Evolutionary conservation across 768 basidiomycete species (phyloP), one percentile per base, ranked within the genome.

Genomic region (Coprinellus micaceus): DNA sequence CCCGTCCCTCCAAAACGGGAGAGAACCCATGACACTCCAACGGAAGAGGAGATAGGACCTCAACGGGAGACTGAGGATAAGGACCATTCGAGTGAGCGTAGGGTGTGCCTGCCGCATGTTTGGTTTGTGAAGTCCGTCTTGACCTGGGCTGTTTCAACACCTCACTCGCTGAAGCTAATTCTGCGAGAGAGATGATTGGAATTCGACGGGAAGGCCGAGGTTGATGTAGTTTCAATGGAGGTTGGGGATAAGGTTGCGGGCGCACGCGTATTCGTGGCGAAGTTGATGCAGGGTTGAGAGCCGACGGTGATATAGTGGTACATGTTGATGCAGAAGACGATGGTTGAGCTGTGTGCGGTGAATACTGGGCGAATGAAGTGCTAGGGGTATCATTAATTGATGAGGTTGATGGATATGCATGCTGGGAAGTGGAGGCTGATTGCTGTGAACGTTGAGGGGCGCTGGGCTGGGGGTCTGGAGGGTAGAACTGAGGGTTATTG

Each of bases 141-240:
- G 33, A 33, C 33, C 41, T 6, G n/a, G 17, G 41, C 7, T 43
- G 49, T 37, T 36, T 15, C 19, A 52, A 29, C 21, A 57, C 67
- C 24, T 76, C 76, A 60, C 72, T 74, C 40, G 72, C 74, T 28
- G 69, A 70, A 30, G 76, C 77, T 51, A 77, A 63, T 60, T 73
- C 63, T 30, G 74, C 74, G 26, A 79, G 69, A 37, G 74, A 74
- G 13, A 77, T 66, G 58, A 77, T 79, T 36, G 76, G 75, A 63
- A 79, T 77, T 44, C 66, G 71, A 53, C 77, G 74, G 45, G 67
- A 74, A 55, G 77, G 77, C 43, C 76, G 77, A 43, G 77, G 77
- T 60, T 79, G 77, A 65, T 75, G 75, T 28, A 79, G 64, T 52
- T 72, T 69, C 52, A 76, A 66, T 25, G 70, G 68, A 39, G 59